Percentiles rank a stretch among this genome's conserved stretches.
phyloP scores from a whole-genome alignment of 1,284 basidiomycete genomes.

The Salmacisia buchloeana region DNA sequence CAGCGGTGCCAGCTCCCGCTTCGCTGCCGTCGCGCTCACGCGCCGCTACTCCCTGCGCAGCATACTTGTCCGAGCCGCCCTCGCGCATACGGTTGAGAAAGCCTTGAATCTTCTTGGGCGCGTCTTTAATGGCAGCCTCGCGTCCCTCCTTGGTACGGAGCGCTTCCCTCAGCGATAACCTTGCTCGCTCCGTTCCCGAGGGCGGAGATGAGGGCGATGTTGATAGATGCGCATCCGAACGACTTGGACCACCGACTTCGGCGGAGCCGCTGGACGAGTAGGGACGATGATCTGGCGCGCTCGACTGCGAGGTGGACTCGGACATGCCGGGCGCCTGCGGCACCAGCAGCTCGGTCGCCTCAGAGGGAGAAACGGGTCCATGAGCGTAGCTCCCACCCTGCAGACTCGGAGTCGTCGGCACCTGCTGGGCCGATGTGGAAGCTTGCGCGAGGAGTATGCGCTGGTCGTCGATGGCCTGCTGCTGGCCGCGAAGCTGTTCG shows the following conservation, averaged over 20 bases:
- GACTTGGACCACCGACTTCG: not conserved
- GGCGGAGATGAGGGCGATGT: not conserved
- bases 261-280: not conserved
- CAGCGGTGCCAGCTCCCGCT: not conserved
- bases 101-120: conserved; percentile 45
- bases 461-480: conserved; percentile 45
- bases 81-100: conserved; percentile 45
- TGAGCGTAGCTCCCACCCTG: too few species aligned
- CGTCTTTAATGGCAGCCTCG: conserved; percentile 41
- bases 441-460: conserved; percentile 26
- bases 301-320: not conserved
- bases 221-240: not conserved
- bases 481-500: conserved; percentile 36
- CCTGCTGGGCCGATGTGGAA: not conserved
- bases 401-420: not conserved
- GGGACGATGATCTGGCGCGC: not conserved
- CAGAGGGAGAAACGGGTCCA: too few species aligned
- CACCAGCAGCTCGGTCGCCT: conserved; percentile 9
- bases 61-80: conserved; percentile 13
- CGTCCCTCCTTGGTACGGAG: conserved; percentile 42
- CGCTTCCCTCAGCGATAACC: conserved; percentile 28
- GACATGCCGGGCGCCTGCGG: not conserved
- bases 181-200: not conserved
- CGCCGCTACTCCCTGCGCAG: not conserved
- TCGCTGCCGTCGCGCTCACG: conserved; percentile 1